A percentile compares a stretch with the other conserved stretches of the same genome.
Evolutionary conservation across 179 eudicot species (phyloP).

Genomic region (Patellifolia procumbens): DNA sequence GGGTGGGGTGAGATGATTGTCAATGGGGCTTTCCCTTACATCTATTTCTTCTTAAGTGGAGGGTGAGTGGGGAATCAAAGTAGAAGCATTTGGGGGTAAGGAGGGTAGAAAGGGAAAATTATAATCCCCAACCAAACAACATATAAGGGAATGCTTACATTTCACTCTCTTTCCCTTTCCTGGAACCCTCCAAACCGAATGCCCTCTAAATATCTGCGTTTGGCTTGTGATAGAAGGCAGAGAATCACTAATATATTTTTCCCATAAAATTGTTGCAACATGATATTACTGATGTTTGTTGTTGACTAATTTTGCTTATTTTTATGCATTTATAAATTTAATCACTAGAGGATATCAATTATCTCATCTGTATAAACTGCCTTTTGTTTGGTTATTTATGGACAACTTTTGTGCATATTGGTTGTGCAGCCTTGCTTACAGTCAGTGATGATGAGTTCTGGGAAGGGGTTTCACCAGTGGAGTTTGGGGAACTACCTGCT

Average conservation of each 20-base stretch:
- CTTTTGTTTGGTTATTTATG: neutral
- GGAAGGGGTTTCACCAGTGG: slow-evolving; percentile 85
- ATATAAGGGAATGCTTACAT: too few species aligned
- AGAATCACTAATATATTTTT: neutral
- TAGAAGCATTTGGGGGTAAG: too few species aligned
- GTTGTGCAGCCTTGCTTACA: slow-evolving; percentile 75
- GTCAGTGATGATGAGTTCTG: slow-evolving; percentile 89
- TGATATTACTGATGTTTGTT: neutral
- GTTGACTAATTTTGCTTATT: neutral
- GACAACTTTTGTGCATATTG: slow-evolving; percentile 15
- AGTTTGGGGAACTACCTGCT: slow-evolving; percentile 89
- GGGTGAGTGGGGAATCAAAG: too few species aligned
- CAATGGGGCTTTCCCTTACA: too few species aligned
- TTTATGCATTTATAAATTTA: neutral
- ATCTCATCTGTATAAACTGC: neutral
- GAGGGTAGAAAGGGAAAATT: too few species aligned
- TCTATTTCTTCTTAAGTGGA: too few species aligned
- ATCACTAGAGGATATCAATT: neutral
- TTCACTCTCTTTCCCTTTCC: too few species aligned
- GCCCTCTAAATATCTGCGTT: neutral
- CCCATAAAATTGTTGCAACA: neutral
- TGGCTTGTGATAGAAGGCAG: neutral
- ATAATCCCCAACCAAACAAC: too few species aligned
- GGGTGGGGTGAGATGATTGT: too few species aligned
- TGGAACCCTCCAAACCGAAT: too few species aligned